phyloP scores from a whole-genome alignment of 139 green algal species.

The Micractinium sp. region DNA sequence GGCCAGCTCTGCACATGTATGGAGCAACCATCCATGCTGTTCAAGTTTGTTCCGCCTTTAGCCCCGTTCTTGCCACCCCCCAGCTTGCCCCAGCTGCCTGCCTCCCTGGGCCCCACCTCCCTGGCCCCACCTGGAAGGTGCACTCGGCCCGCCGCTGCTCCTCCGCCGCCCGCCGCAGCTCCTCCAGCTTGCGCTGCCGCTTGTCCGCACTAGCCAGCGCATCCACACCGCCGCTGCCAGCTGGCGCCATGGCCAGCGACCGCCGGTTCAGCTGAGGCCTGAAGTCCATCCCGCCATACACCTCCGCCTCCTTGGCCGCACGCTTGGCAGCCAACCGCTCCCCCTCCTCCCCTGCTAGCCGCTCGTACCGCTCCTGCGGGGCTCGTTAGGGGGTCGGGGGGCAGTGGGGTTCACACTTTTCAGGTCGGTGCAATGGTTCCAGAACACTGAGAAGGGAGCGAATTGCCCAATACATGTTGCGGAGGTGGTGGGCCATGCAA shows the following conservation, averaged over 20 bases:
- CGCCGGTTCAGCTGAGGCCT: slow-evolving; percentile 29
- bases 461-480: no score
- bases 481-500: not conserved
- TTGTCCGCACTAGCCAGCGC: slow-evolving; percentile 37
- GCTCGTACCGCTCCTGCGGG: slow-evolving; percentile 25
- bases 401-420: not conserved
- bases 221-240: slow-evolving; percentile 23
- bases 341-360: slow-evolving; percentile 6
- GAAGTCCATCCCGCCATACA: slow-evolving; percentile 33
- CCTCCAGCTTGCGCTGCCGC: slow-evolving; percentile 11
- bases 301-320: slow-evolving; percentile 22
- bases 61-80: no score
- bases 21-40: not conserved
- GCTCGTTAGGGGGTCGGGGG: not conserved
- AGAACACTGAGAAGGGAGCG: not conserved
- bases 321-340: slow-evolving; percentile 2
- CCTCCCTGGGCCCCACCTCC: not conserved
- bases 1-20: not conserved
- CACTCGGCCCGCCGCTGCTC: slow-evolving; percentile 32
- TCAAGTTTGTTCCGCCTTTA: no score
- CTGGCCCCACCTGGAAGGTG: slow-evolving; percentile 39
- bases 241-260: slow-evolving; percentile 15
- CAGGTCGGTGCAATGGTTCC: not conserved
- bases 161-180: slow-evolving; percentile 32
- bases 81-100: not conserved